A percentile compares a stretch with the other conserved stretches of the same genome.
phyloP scores from a whole-genome alignment of 2,329 filamentous ascomycete genomes.

The Ophiostoma australiae region DNA sequence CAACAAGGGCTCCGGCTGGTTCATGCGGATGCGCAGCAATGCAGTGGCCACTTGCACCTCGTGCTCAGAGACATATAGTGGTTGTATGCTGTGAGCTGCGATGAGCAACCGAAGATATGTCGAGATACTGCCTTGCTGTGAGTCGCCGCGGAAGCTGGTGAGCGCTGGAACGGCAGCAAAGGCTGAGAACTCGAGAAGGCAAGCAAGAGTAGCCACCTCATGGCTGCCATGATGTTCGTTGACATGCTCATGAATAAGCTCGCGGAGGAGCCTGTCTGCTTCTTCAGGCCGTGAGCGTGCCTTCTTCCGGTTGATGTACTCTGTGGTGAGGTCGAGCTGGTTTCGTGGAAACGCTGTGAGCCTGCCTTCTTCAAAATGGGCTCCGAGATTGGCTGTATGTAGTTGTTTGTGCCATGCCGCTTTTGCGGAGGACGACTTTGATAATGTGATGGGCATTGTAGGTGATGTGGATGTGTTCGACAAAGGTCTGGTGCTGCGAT shows the following conservation, averaged over 20 bases:
- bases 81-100: slow-evolving; percentile 15
- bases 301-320: slow-evolving; percentile 18
- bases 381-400: slow-evolving; percentile 7
- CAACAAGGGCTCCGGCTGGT: slow-evolving; percentile 17
- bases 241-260: slow-evolving; percentile 27
- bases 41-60: slow-evolving; percentile 14
- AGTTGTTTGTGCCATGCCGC: slow-evolving; percentile 21
- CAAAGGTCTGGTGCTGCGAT: not conserved
- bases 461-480: not conserved
- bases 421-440: slow-evolving; percentile 13
- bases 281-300: not conserved
- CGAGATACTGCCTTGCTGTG: slow-evolving; percentile 14
- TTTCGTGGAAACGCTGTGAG: not conserved
- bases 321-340: slow-evolving; percentile 15
- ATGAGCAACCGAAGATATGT: slow-evolving; percentile 23
- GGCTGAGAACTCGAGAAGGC: slow-evolving; percentile 5
- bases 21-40: slow-evolving; percentile 18
- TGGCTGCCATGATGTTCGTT: slow-evolving; percentile 15
- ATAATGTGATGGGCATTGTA: slow-evolving; percentile 20
- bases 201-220: slow-evolving; percentile 23
- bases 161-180: slow-evolving; percentile 15
- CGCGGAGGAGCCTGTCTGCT: slow-evolving; percentile 31
- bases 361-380: slow-evolving; percentile 14
- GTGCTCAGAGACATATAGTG: slow-evolving; percentile 16
- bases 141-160: slow-evolving; percentile 17